Percentiles rank a stretch among this genome's conserved stretches.
Evolutionary conservation across 164 flowering plant species (phyloP).

Genomic region (Vitis labrusca): DNA sequence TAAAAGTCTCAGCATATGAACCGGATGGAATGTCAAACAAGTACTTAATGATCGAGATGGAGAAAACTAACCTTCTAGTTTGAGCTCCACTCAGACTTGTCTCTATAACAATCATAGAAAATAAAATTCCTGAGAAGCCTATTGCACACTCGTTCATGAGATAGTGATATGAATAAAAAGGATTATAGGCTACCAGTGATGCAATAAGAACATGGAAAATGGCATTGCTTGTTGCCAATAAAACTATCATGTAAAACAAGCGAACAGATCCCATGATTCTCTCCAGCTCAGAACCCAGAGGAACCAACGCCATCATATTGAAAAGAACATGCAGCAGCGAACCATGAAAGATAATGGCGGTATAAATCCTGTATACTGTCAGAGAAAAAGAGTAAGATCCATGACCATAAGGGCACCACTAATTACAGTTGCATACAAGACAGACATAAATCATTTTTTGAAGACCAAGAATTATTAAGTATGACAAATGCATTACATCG

Average conservation of each 20-base stretch:
- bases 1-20: background rate
- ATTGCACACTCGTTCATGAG: slow-evolving; percentile 87
- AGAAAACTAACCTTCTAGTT: slow-evolving; percentile 72
- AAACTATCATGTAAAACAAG: slow-evolving; percentile 49
- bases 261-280: slow-evolving; percentile 97
- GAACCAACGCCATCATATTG: slow-evolving; percentile 95
- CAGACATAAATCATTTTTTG: background rate
- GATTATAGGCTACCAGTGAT: slow-evolving; percentile 59
- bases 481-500: background rate
- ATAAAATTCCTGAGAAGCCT: slow-evolving; percentile 94
- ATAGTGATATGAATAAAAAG: slow-evolving; percentile 32
- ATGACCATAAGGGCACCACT: slow-evolving; percentile 1
- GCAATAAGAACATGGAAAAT: slow-evolving; percentile 79
- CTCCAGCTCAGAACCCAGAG: slow-evolving; percentile 94
- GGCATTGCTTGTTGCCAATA: slow-evolving; percentile 87
- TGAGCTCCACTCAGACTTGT: slow-evolving; percentile 89
- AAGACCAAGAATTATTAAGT: background rate
- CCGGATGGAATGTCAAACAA: background rate
- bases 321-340: slow-evolving; percentile 89
- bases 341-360: slow-evolving; percentile 81
- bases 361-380: slow-evolving; percentile 88
- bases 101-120: slow-evolving; percentile 97
- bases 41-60: background rate
- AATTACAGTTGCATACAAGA: background rate
- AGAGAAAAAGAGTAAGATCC: slow-evolving; percentile 9